These are phyloP conservation scores for Syzygium syzygioides DNA, from an alignment of 441 rosid species.

Conservation along the genomic window DNA sequence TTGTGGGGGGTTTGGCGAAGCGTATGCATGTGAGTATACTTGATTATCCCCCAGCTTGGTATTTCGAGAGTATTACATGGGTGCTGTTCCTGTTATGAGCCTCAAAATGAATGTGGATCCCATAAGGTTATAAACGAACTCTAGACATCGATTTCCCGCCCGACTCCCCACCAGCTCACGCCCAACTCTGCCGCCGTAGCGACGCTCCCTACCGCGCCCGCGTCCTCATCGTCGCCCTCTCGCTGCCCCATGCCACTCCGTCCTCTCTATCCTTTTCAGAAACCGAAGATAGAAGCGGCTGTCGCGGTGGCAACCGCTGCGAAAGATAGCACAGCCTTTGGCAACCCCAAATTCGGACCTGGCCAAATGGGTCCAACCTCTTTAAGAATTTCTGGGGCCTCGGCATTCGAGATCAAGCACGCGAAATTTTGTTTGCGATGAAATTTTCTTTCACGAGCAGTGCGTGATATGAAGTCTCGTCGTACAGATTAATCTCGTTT, in stretches of 20 bases:
- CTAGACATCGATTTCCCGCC: neutral
- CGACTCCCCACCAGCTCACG: too few relatives aligned
- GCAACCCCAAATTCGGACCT: too few relatives aligned
- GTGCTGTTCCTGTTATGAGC: accelerated
- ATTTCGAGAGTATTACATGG: neutral
- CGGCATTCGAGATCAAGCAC: neutral
- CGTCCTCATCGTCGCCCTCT: too few relatives aligned
- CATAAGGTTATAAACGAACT: too few relatives aligned
- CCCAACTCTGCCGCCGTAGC: too few relatives aligned
- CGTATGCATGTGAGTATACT: accelerated
- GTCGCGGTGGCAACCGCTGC: too few relatives aligned
- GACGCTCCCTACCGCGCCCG: too few relatives aligned
- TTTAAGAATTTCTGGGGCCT: neutral
- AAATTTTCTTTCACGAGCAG: neutral
- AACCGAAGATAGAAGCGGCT: too few relatives aligned
- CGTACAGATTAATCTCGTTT: neutral
- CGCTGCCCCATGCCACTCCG: too few relatives aligned
- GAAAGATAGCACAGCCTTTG: too few relatives aligned
- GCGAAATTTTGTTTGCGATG: neutral
- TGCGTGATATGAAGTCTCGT: neutral
- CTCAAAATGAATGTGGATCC: too few relatives aligned
- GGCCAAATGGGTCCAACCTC: neutral
- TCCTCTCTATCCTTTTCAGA: too few relatives aligned
- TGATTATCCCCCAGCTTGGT: neutral
- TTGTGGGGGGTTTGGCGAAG: neutral